phyloP scores from a whole-genome alignment of 2,329 filamentous ascomycete species.

The Chaetomium sp. region DNA sequence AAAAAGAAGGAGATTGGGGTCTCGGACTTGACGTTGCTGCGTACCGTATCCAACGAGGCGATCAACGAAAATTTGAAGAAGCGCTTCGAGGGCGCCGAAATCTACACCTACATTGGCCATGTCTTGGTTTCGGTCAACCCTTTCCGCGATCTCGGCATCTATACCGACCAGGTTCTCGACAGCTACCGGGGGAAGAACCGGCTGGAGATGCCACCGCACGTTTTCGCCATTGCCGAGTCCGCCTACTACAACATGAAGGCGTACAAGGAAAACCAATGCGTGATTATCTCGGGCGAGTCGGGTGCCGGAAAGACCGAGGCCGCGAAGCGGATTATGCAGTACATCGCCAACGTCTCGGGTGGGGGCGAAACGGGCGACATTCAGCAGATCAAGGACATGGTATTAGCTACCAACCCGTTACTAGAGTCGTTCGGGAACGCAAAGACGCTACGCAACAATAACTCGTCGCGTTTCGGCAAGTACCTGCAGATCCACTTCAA shows the following conservation, averaged over 20 bases:
- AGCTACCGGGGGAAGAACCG: slow-evolving; percentile 97
- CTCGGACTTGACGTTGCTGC: slow-evolving; percentile 92
- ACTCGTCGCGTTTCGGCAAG: slow-evolving; percentile 96
- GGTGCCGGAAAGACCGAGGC: slow-evolving; percentile 98
- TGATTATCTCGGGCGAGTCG: slow-evolving; percentile 98
- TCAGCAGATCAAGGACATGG: slow-evolving; percentile 98
- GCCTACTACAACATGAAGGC: slow-evolving; percentile 99
- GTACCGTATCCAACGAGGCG: slow-evolving; percentile 97
- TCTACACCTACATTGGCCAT: slow-evolving; percentile 99
- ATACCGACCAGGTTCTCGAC: slow-evolving; percentile 87
- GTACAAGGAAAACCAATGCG: slow-evolving; percentile 97
- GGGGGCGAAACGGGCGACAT: slow-evolving; percentile 80
- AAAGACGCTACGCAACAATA: slow-evolving; percentile 97
- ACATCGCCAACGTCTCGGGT: slow-evolving; percentile 94
- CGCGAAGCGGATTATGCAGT: slow-evolving; percentile 98
- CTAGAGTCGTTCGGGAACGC: slow-evolving; percentile 98
- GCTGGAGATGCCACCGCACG: slow-evolving; percentile 88
- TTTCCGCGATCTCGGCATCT: slow-evolving; percentile 95
- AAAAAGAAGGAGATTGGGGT: slow-evolving; percentile 99
- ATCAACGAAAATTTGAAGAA: slow-evolving; percentile 99
- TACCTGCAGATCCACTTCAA: slow-evolving; percentile 98
- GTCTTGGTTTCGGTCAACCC: slow-evolving; percentile 98
- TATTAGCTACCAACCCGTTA: slow-evolving; percentile 92
- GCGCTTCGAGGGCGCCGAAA: slow-evolving; percentile 93
- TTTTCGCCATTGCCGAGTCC: slow-evolving; percentile 94